phyloP scores from a whole-genome alignment of 2,329 filamentous ascomycete genomes.

The Cordyceps militaris region DNA sequence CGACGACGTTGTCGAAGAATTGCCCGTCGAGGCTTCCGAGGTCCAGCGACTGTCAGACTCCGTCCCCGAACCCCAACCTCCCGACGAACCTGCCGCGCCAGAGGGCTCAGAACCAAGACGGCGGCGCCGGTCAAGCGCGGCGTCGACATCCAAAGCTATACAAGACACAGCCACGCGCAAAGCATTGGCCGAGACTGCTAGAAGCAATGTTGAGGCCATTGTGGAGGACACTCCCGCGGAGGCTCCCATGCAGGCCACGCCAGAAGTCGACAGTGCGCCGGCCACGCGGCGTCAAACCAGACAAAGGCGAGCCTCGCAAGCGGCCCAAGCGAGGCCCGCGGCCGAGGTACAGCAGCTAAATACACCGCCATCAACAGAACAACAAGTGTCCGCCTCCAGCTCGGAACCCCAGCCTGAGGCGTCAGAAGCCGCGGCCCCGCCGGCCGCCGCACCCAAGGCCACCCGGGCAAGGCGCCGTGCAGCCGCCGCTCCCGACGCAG shows the following conservation, averaged over 20 bases:
- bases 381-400: background rate
- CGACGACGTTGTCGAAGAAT: conserved; percentile 15
- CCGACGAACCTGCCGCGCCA: background rate
- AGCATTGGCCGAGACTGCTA: background rate
- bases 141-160: background rate
- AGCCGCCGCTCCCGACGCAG: background rate
- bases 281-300: conserved; percentile 5
- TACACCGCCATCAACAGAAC: conserved; percentile 1
- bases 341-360: background rate
- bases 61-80: background rate
- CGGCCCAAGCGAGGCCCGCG: background rate
- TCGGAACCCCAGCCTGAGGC: background rate
- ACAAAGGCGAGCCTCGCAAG: conserved; percentile 9
- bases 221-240: background rate
- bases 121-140: conserved; percentile 10
- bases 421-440: background rate
- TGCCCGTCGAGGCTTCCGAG: conserved; percentile 1
- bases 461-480: conserved; percentile 2
- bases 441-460: background rate
- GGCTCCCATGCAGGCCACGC: background rate
- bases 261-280: background rate
- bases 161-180: background rate
- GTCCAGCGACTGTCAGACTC: background rate
- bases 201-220: background rate
- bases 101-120: background rate